A percentile compares a stretch with the other conserved stretches of the same genome.
These are phyloP conservation scores for Acanthamoeba healyi DNA, from an alignment of 208 protist genomes.

Conservation along the genomic window DNA sequence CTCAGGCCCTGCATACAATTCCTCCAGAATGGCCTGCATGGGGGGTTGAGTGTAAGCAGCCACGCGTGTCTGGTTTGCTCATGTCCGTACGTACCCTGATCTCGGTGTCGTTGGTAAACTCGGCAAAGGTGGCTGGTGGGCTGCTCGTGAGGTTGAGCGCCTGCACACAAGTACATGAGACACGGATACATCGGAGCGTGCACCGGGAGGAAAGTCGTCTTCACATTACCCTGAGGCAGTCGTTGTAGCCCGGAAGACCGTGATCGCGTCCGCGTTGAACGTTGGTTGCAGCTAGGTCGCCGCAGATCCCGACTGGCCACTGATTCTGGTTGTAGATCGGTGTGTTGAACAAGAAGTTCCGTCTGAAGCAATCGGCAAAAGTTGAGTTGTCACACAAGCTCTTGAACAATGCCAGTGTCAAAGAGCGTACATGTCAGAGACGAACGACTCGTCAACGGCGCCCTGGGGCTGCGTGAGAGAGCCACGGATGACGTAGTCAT, in stretches of 20 bases:
- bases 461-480: not conserved
- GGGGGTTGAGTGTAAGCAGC: not conserved
- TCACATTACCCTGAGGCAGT: not conserved
- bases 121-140: not conserved
- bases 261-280: constrained; percentile 60
- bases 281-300: constrained; percentile 62
- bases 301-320: not conserved
- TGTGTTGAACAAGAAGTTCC: constrained; percentile 32
- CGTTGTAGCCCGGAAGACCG: not conserved
- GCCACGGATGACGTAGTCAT: not conserved
- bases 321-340: constrained; percentile 28
- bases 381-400: not conserved
- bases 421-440: not conserved
- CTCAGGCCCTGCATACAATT: not conserved
- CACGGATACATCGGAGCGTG: not conserved
- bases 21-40: not conserved
- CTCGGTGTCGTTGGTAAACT: not conserved
- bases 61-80: not conserved
- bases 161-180: not conserved
- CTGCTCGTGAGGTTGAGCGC: constrained; percentile 23
- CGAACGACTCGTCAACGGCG: not conserved
- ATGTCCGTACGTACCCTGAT: not conserved
- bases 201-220: not conserved
- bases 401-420: no score
- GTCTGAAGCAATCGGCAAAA: not conserved